Evolutionary conservation across 805 yeast genomes (phyloP).

Genomic region (Candida michaelii): DNA sequence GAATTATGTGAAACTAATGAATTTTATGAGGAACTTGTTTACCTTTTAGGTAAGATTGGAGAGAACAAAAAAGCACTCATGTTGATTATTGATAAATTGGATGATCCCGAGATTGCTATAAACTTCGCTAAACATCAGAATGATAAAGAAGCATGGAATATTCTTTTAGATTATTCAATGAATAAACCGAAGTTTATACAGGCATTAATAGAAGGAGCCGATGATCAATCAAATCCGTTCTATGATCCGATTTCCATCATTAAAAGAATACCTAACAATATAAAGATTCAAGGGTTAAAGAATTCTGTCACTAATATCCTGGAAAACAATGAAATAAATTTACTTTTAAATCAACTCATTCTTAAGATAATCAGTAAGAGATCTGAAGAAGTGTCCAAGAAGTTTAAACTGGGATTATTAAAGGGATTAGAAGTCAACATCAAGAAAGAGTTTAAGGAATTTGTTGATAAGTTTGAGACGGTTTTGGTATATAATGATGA

Average conservation of each 20-base stretch:
- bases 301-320: constrained; percentile 60
- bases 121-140: constrained; percentile 67
- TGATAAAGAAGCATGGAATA: constrained; percentile 80
- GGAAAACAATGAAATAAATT: constrained; percentile 56
- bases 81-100: constrained; percentile 71
- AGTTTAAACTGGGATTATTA: constrained; percentile 21
- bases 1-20: constrained; percentile 54
- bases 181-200: constrained; percentile 74
- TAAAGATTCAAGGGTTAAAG: constrained; percentile 65
- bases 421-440: constrained; percentile 28
- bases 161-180: constrained; percentile 67
- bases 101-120: constrained; percentile 80
- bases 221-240: constrained; percentile 44
- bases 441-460: constrained; percentile 17
- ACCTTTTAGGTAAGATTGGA: constrained; percentile 78
- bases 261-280: constrained; percentile 57
- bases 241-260: constrained; percentile 70
- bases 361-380: constrained; percentile 34
- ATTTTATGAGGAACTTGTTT: constrained; percentile 72
- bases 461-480: constrained; percentile 28
- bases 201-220: constrained; percentile 68
- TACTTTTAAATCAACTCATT: constrained; percentile 55
- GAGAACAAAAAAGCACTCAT: constrained; percentile 72
- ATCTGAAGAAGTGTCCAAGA: constrained; percentile 27
- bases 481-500: constrained; percentile 18